Percentiles rank a stretch among this genome's conserved stretches.
Conservation (phyloP, 495 filamentous ascomycete genomes). For the Rhizodiscina lignyota region DNA sequence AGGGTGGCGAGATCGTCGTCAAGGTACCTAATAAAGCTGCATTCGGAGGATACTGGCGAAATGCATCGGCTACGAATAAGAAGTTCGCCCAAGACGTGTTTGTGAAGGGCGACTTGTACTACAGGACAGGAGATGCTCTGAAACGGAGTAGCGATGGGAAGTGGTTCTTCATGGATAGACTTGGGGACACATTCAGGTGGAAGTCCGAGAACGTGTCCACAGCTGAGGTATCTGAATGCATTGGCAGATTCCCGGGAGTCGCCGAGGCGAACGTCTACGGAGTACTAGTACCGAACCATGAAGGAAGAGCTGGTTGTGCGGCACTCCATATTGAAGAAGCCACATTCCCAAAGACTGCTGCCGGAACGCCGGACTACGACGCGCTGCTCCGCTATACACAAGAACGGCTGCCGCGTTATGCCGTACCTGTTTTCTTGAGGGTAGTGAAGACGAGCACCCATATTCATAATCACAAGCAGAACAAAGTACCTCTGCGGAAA, state of each 20-base stretch:
- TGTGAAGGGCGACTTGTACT: not conserved
- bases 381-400: constrained; percentile 28
- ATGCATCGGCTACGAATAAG: not conserved
- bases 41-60: not conserved
- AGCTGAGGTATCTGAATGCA: constrained; percentile 54
- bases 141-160: not conserved
- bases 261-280: constrained; percentile 76
- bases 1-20: not conserved
- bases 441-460: too few relatives aligned
- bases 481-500: not conserved
- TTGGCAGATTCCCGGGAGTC: constrained; percentile 48
- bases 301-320: constrained; percentile 75
- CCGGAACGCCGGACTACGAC: not conserved
- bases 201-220: constrained; percentile 44
- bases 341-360: not conserved
- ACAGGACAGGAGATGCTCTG: not conserved
- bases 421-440: constrained; percentile 63
- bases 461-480: too few relatives aligned
- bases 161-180: constrained; percentile 1
- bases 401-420: constrained; percentile 48
- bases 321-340: constrained; percentile 28
- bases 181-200: not conserved
- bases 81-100: not conserved
- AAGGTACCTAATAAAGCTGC: not conserved
- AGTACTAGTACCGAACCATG: constrained; percentile 63